Conservation (phyloP, 2,329 filamentous ascomycete genomes). For the Cytospora leucostoma region DNA sequence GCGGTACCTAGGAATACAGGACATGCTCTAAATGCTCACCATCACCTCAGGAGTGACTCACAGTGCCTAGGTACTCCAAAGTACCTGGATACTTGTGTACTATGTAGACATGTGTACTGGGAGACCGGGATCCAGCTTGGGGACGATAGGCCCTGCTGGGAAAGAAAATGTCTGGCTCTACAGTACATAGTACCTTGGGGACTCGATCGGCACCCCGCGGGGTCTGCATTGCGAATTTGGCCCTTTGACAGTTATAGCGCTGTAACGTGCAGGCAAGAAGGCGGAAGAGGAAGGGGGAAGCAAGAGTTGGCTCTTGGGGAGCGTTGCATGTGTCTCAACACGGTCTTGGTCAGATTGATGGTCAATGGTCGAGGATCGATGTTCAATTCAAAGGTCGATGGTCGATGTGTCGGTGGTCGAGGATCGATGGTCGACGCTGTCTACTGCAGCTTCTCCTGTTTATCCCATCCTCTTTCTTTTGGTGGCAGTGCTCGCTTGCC, state of each 20-base stretch:
- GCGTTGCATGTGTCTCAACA: not conserved
- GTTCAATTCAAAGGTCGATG: not conserved
- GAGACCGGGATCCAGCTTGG: not conserved
- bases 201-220: not conserved
- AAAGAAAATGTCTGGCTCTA: constrained; percentile 11
- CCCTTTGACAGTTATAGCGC: not conserved
- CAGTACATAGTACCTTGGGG: not conserved
- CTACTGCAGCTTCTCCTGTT: not conserved
- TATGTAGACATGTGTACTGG: too few relatives aligned
- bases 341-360: not conserved
- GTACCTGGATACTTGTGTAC: too few relatives aligned
- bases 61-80: too few relatives aligned
- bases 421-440: not conserved
- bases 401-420: not conserved
- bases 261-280: not conserved
- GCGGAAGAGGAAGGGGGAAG: not conserved
- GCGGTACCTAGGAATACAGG: too few relatives aligned
- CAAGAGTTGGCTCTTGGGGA: not conserved
- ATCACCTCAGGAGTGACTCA: too few relatives aligned
- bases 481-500: not conserved
- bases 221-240: not conserved
- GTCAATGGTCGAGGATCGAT: not conserved
- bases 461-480: not conserved
- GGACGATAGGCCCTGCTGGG: constrained; percentile 18
- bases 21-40: too few relatives aligned